phyloP scores from a whole-genome alignment of 805 yeast genomes.

The Ogataea ganodermae region DNA sequence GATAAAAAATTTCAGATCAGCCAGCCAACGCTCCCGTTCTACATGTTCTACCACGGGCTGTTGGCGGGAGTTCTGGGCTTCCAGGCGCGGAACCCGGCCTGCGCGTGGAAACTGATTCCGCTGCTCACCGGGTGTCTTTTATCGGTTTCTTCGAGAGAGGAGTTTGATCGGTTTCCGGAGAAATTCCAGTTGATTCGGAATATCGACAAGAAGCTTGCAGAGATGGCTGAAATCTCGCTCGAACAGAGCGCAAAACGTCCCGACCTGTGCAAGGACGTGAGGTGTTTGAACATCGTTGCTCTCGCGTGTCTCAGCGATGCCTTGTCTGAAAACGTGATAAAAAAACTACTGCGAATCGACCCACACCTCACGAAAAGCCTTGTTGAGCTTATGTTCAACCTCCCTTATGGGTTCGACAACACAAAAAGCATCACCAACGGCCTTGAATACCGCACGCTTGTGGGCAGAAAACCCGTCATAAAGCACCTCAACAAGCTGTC shows the following conservation, averaged over 20 bases:
- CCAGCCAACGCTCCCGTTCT: conserved; percentile 49
- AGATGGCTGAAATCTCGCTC: conserved; percentile 18
- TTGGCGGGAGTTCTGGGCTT: conserved; percentile 39
- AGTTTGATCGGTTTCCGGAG: conserved; percentile 30
- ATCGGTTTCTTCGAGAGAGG: conserved; percentile 33
- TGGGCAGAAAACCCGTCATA: conserved; percentile 40
- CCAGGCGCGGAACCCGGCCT: conserved; percentile 14
- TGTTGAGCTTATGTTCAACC: conserved; percentile 21
- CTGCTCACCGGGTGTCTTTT: conserved; percentile 47
- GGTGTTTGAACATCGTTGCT: conserved; percentile 18
- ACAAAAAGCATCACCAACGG: conserved; percentile 12
- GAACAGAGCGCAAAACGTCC: conserved; percentile 4
- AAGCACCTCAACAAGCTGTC: conserved; percentile 53
- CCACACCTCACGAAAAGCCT: conserved; percentile 23
- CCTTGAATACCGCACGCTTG: neutral
- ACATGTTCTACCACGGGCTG: conserved; percentile 43
- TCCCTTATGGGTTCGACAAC: conserved; percentile 28
- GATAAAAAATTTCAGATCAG: conserved; percentile 49
- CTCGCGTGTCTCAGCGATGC: conserved; percentile 21
- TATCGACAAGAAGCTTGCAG: conserved; percentile 19
- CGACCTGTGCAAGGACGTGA: conserved; percentile 15
- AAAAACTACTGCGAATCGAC: conserved; percentile 9
- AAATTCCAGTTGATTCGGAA: conserved; percentile 26
- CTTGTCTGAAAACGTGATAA: conserved; percentile 11
- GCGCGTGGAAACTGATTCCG: conserved; percentile 51